Percentiles rank a stretch among this genome's conserved stretches.
phyloP scores from a whole-genome alignment of 2,329 filamentous ascomycete species.

The Monosporascus cannonballus region DNA sequence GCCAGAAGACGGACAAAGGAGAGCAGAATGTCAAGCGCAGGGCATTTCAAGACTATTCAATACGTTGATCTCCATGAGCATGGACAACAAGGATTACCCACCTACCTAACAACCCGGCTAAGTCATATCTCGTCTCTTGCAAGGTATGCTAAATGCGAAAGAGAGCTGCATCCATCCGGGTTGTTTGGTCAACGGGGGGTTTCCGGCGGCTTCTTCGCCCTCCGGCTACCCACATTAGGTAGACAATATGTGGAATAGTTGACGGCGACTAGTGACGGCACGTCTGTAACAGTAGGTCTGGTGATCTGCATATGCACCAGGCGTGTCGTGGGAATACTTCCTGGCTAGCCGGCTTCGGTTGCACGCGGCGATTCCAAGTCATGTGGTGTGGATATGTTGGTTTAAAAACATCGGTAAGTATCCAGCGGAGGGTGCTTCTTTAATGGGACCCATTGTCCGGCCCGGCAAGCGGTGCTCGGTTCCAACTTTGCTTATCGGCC shows the following conservation, averaged over 20 bases:
- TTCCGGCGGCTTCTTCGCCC: no score
- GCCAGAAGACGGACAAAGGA: not conserved
- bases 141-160: no score
- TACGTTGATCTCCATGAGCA: not conserved
- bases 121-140: not conserved
- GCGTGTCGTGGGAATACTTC: slow-evolving; percentile 2
- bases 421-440: not conserved
- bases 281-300: not conserved
- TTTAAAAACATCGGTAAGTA: not conserved
- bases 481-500: not conserved
- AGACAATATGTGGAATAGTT: not conserved
- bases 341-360: slow-evolving; percentile 17
- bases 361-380: slow-evolving; percentile 23
- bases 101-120: no score
- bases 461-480: not conserved
- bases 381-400: slow-evolving; percentile 10
- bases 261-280: not conserved
- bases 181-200: no score
- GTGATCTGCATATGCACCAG: not conserved
- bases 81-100: no score
- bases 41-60: not conserved
- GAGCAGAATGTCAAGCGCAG: not conserved
- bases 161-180: no score
- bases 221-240: not conserved
- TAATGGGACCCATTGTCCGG: not conserved